phyloP scores from a whole-genome alignment of 257 asterid genomes.

The Scutellaria galericulata region DNA sequence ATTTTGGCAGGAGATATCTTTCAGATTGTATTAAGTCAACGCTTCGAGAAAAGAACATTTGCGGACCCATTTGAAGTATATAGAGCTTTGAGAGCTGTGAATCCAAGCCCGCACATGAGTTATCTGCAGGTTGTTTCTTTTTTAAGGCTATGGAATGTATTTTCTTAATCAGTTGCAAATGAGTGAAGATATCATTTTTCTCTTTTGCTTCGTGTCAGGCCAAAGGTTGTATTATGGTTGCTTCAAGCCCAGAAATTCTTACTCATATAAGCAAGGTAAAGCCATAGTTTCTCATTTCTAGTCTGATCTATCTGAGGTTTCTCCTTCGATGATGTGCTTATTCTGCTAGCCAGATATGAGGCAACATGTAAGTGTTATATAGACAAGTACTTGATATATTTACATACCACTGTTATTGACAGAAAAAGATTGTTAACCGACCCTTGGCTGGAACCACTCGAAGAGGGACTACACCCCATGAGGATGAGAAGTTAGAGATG shows the following conservation, averaged over 20 bases:
- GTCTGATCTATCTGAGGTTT: constrained; percentile 6
- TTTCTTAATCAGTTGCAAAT: constrained; percentile 21
- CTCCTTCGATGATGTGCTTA: constrained; percentile 12
- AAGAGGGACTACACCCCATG: constrained; percentile 67
- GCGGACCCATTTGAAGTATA: constrained; percentile 94
- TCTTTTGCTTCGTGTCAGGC: constrained; percentile 49
- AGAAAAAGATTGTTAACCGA: constrained; percentile 68
- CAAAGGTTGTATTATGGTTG: constrained; percentile 85
- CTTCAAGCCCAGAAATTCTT: constrained; percentile 93
- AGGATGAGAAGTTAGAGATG: constrained; percentile 71
- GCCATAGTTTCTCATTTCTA: constrained; percentile 20
- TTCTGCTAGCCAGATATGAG: constrained; percentile 6
- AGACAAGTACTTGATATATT: constrained; percentile 26
- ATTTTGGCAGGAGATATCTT: constrained; percentile 84
- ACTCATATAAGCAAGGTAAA: constrained; percentile 74
- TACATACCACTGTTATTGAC: constrained; percentile 40
- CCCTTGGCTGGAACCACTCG: constrained; percentile 89
- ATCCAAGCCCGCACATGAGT: constrained; percentile 94
- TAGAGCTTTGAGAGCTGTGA: constrained; percentile 85
- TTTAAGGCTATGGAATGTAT: constrained; percentile 1
- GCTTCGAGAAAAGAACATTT: constrained; percentile 83
- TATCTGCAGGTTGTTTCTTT: constrained; percentile 69
- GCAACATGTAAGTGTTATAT: constrained; percentile 19
- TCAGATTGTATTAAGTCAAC: constrained; percentile 87
- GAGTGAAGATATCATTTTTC: constrained; percentile 28